Base-by-base conservation (phyloP, 139 green algal genomes). In the Ettlia oleoabundans region DNA sequence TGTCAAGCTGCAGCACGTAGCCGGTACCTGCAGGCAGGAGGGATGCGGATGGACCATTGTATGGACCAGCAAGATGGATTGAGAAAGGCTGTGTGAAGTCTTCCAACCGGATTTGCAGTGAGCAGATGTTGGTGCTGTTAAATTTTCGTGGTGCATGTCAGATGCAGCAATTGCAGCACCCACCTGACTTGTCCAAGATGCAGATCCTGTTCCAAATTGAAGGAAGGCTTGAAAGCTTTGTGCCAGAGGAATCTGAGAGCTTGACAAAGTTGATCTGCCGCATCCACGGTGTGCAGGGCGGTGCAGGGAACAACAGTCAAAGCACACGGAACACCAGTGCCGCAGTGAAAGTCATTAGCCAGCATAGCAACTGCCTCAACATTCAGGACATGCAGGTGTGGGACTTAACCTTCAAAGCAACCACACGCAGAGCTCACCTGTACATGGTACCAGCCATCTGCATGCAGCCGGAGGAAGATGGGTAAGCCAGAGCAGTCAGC, bases 161-260 rank as follows among this genome's bases (percentile, higher is more conserved):
- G n/a, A n/a, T n/a, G n/a, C n/a, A n/a, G n/a, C n/a, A n/a, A n/a
- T n/a, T n/a, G n/a, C n/a, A n/a, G 7, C 64, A 33, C 83, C 42
- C 47, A 89, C 87, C 87, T 43, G 52, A 83, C 19, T 87, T 77
- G 81, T 93, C 89, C 3, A 76, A 37, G 0, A 92, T 58, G 35
- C 84, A 62, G 32, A 93, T 84, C 33, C 76, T 51, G 78, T 90
- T 66, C 76, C 83, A 93, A n/a, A 53, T 71, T 19, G 53, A 28
- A 33, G 52, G 55, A 33, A 64, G 9, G 43, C 26, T 5, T 28
- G 32, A 58, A 13, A 72, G 58, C 30, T 70, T 61, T 37, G 75
- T 71, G 28, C 38, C 75, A 2, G 58, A 62, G 58, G 58, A 30
- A 33, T 79, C 61, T 28, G 64, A 52, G 3, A 68, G 47, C 26